These are phyloP conservation scores for Lasiosphaeria miniovina DNA, from an alignment of 495 filamentous ascomycete species.

Conservation along the genomic window DNA sequence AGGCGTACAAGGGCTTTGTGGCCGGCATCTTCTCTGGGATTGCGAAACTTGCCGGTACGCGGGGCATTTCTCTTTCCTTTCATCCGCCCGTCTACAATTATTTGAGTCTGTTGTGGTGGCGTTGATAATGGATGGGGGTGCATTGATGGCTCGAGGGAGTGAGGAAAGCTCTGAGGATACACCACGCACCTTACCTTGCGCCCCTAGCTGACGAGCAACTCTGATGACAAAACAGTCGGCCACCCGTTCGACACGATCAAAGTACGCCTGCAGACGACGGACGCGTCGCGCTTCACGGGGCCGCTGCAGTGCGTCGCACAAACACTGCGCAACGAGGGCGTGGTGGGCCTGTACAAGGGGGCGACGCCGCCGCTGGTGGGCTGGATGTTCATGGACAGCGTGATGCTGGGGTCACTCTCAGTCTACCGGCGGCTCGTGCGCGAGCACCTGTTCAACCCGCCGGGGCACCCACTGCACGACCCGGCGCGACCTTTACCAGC, in stretches of 20 bases:
- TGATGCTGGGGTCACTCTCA: conserved; percentile 91
- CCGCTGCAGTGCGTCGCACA: conserved; percentile 82
- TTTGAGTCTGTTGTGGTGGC: too few relatives aligned
- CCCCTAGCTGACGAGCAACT: background rate
- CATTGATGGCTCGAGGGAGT: too few relatives aligned
- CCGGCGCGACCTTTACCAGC: conserved; percentile 55
- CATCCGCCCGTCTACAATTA: background rate
- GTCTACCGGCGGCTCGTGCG: conserved; percentile 80
- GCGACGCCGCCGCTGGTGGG: conserved; percentile 87
- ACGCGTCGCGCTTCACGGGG: conserved; percentile 71
- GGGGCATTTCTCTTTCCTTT: conserved; percentile 7
- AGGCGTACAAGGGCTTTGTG: conserved; percentile 84
- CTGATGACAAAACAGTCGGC: conserved; percentile 34
- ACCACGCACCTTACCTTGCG: background rate
- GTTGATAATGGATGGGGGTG: too few relatives aligned
- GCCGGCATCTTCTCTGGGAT: conserved; percentile 92
- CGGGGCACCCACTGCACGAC: conserved; percentile 33
- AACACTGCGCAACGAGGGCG: conserved; percentile 76
- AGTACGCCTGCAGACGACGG: conserved; percentile 89
- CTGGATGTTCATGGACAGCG: conserved; percentile 97
- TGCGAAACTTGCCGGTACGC: conserved; percentile 78
- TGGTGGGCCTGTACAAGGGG: conserved; percentile 82
- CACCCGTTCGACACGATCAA: conserved; percentile 91
- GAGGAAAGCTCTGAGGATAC: background rate
- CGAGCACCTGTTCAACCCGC: conserved; percentile 70